phyloP scores from a whole-genome alignment of 768 basidiomycete species.

The Suillus alpinus region DNA sequence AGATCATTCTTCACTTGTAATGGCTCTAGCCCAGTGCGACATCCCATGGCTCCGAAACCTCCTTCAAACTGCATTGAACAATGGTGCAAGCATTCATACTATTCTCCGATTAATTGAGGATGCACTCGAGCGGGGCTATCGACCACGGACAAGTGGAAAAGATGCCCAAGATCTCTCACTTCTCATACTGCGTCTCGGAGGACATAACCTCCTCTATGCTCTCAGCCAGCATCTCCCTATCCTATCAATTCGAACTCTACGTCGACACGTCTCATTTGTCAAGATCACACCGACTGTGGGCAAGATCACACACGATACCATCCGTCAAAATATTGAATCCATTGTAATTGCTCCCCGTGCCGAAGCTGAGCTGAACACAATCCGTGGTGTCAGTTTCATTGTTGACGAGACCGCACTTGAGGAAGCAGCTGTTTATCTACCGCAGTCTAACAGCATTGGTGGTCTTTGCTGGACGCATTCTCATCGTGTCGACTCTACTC shows the following conservation, averaged over 20 bases:
- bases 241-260: slow-evolving; percentile 11
- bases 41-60: too few species aligned
- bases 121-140: too few species aligned
- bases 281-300: slow-evolving; percentile 5
- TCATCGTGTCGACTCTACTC: neutral
- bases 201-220: slow-evolving; percentile 10
- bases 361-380: neutral
- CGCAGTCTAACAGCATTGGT: slow-evolving; percentile 7
- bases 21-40: too few species aligned
- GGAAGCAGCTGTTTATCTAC: slow-evolving; percentile 9
- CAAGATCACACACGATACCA: neutral
- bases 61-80: too few species aligned
- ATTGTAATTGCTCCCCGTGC: neutral
- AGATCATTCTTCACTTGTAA: too few species aligned
- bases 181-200: slow-evolving; percentile 13
- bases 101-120: too few species aligned
- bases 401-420: slow-evolving; percentile 16
- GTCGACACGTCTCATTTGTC: neutral
- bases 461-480: slow-evolving; percentile 16
- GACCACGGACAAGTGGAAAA: neutral
- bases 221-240: slow-evolving; percentile 11
- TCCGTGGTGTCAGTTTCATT: neutral
- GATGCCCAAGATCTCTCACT: slow-evolving; percentile 10
- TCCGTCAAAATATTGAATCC: neutral
- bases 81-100: too few species aligned